Base-by-base conservation (phyloP, 768 basidiomycete genomes). In the Exsudoporus frostii region DNA sequence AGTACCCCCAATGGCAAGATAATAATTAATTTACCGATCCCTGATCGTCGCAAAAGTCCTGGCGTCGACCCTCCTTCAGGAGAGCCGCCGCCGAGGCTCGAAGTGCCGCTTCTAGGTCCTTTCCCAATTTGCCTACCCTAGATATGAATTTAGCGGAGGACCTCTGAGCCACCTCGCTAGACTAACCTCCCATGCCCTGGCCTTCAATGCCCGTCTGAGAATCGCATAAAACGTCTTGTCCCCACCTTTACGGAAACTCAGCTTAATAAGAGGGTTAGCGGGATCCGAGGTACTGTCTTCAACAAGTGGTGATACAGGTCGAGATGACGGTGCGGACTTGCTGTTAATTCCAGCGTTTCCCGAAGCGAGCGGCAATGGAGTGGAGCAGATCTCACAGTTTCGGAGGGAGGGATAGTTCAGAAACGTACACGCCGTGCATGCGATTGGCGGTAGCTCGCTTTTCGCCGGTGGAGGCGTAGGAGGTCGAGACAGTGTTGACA, bases 241-340 rank as follows among this genome's bases (percentile, higher is more conserved):
- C 0, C 95, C 95, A 4, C 95, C 93, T 66, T 85, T 90, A 39
- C 96, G 79, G 68, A 99, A 98, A 69, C 91, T 94, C 50, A 99
- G 66, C 59, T 90, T 88, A 44, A 97, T 80, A 52, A 86, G 74
- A 29, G 75, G 63, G n/a, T 73, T 65, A 7, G 63, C 61, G 10
- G 71, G 65, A 34, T 69, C 65, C 27, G 68, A 66, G 34, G 41
- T 55, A 37, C 57, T 51, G 36, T 58, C 64, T 7, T 55, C 54
- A 8, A 60, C 48, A 37, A 73, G 74, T 1, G 79, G 79, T 0
- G 88, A 84, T 8, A 74, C 66, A 3, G 87, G 81, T 24, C 88
- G 79, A 11, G 89, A 86, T 0, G 82, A 72, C 0, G 88, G 85
- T 4, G 81, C 85, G 6, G 86, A 88, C 58, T 79, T 82, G 59